A percentile compares a stretch with the other conserved stretches of the same genome.
Evolutionary conservation across 2,329 filamentous ascomycete species (phyloP).

Genomic region (Metarhizium humberi): DNA sequence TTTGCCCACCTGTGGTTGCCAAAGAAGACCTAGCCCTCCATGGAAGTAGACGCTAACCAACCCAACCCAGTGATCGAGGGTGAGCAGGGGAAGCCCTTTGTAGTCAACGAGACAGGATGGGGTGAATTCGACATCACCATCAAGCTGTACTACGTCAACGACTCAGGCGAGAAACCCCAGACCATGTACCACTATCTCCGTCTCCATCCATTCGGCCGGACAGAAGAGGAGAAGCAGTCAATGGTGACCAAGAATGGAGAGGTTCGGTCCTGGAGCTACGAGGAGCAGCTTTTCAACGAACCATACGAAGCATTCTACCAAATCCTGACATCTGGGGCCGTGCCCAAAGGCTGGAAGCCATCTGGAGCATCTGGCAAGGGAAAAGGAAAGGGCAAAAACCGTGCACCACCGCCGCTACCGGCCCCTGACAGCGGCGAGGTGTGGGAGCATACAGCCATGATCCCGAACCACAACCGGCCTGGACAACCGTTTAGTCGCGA

Average conservation of each 20-base stretch:
- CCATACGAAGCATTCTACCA: conserved; percentile 90
- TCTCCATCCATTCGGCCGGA: conserved; percentile 81
- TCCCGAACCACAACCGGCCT: conserved; percentile 57
- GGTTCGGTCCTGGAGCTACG: conserved; percentile 74
- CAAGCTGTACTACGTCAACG: conserved; percentile 84
- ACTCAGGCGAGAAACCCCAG: conserved; percentile 86
- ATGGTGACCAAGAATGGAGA: conserved; percentile 49
- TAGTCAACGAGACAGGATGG: conserved; percentile 90
- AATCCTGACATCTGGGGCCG: conserved; percentile 65
- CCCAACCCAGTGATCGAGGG: conserved; percentile 54
- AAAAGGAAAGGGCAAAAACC: conserved; percentile 37
- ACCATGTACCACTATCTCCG: conserved; percentile 91
- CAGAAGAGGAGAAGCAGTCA: conserved; percentile 60
- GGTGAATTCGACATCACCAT: conserved; percentile 96
- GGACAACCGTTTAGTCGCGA: conserved; percentile 66
- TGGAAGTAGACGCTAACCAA: neutral
- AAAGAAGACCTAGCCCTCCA: neutral
- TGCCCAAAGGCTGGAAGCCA: conserved; percentile 34
- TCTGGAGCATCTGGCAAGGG: conserved; percentile 37
- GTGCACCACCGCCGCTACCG: conserved; percentile 28
- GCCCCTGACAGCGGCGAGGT: conserved; percentile 37
- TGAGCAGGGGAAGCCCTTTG: conserved; percentile 59
- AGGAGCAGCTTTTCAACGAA: conserved; percentile 96
- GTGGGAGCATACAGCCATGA: conserved; percentile 62
- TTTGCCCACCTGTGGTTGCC: neutral